phyloP scores from a whole-genome alignment of 164 flowering plant species.

The Chimonanthus praecox region DNA sequence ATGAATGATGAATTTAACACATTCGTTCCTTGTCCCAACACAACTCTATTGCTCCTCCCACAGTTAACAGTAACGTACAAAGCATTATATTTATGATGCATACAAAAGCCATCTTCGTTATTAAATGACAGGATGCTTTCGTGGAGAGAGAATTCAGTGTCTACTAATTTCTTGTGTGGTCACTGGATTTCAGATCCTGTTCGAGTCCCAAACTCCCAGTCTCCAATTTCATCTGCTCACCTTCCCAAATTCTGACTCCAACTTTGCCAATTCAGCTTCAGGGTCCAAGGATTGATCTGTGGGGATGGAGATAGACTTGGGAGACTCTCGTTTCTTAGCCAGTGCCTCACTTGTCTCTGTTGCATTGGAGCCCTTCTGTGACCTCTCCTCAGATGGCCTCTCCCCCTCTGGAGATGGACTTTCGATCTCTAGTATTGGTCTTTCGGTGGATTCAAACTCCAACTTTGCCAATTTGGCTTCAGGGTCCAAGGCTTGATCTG shows the following conservation, averaged over 20 bases:
- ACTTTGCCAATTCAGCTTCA: slow-evolving; percentile 81
- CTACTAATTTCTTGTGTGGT: slow-evolving; percentile 34
- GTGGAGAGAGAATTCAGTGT: slow-evolving; percentile 1
- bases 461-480: slow-evolving; percentile 16
- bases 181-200: slow-evolving; percentile 55
- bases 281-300: slow-evolving; percentile 43
- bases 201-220: slow-evolving; percentile 99
- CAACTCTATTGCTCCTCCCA: background rate
- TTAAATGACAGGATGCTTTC: background rate
- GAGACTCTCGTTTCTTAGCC: slow-evolving; percentile 2
- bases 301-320: slow-evolving; percentile 11
- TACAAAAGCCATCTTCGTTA: slow-evolving; percentile 5
- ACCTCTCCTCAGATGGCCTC: slow-evolving; percentile 26
- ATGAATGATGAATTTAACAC: background rate
- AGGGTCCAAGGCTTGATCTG: slow-evolving; percentile 8
- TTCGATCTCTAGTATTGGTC: slow-evolving; percentile 74
- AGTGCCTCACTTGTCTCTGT: slow-evolving; percentile 5
- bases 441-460: slow-evolving; percentile 75
- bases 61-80: background rate
- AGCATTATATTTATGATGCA: slow-evolving; percentile 3
- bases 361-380: slow-evolving; percentile 19
- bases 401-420: slow-evolving; percentile 36
- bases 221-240: slow-evolving; percentile 73
- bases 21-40: background rate
- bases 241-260: slow-evolving; percentile 91